Conservation (phyloP, 1,284 basidiomycete genomes). For the Tylopilus microsporus region DNA sequence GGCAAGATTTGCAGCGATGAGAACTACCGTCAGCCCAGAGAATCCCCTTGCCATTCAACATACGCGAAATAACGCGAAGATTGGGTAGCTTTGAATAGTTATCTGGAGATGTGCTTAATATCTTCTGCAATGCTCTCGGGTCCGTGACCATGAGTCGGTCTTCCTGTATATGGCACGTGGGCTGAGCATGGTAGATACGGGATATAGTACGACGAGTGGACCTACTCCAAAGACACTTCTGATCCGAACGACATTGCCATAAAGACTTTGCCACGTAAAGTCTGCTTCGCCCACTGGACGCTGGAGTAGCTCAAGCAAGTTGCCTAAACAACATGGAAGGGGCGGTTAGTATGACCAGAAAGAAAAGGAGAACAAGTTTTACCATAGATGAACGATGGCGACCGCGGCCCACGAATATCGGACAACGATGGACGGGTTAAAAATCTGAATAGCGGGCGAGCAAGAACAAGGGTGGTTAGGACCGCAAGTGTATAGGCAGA, state of each 20-base stretch:
- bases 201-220: neutral
- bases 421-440: constrained; percentile 21
- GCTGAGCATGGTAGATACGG: constrained; percentile 11
- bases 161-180: constrained; percentile 14
- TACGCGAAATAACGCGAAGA: constrained; percentile 28
- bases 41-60: constrained; percentile 35
- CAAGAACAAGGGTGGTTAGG: constrained; percentile 1
- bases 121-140: constrained; percentile 42
- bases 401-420: constrained; percentile 30
- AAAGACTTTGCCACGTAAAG: constrained; percentile 30
- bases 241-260: constrained; percentile 29
- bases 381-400: constrained; percentile 34
- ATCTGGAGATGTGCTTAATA: constrained; percentile 36
- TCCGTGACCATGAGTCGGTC: constrained; percentile 32
- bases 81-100: constrained; percentile 34
- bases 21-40: constrained; percentile 35
- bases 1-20: neutral
- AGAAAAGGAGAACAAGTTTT: neutral
- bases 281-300: constrained; percentile 29
- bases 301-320: constrained; percentile 27
- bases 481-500: neutral
- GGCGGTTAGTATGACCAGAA: neutral
- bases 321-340: constrained; percentile 14
- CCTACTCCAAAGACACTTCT: constrained; percentile 26
- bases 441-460: constrained; percentile 15